Percentiles rank a stretch among this genome's conserved stretches.
Evolutionary conservation across 352 stramenopile species (phyloP).

Genomic region (Phytophthora pistaciae): DNA sequence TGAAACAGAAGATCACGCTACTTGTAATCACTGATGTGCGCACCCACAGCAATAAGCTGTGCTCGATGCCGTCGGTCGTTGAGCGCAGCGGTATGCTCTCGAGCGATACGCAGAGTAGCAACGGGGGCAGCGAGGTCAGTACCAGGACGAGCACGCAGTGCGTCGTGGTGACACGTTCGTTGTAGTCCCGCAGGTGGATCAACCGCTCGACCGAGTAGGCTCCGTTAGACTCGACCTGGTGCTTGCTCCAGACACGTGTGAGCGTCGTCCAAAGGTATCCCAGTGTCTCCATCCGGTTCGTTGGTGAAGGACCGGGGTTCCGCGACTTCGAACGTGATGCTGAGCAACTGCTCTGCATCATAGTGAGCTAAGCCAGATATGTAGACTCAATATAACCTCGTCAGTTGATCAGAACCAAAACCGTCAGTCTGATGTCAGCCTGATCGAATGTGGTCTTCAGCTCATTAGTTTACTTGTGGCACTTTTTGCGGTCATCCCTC

Average conservation of each 20-base stretch:
- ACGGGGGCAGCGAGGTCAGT: neutral
- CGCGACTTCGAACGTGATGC: too few species aligned
- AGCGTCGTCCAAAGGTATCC: too few species aligned
- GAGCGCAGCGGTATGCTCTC: neutral
- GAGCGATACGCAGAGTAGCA: neutral
- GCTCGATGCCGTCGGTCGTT: neutral
- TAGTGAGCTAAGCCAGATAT: too few species aligned
- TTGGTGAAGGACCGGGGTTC: too few species aligned
- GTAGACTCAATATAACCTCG: too few species aligned
- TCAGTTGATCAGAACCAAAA: too few species aligned
- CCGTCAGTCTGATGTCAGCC: too few species aligned
- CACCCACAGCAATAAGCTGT: neutral
- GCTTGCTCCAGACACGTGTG: neutral
- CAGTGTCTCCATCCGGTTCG: too few species aligned
- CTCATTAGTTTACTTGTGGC: too few species aligned
- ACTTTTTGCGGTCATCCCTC: too few species aligned
- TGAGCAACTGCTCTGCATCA: too few species aligned
- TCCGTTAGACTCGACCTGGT: neutral
- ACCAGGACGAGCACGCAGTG: neutral
- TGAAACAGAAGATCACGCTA: neutral
- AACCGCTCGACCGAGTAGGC: slow-evolving; percentile 3
- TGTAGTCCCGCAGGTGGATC: neutral
- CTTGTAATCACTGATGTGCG: neutral
- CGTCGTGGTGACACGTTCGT: neutral
- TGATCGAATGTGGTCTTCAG: too few species aligned